A percentile compares a stretch with the other conserved stretches of the same genome.
phyloP scores from a whole-genome alignment of 768 basidiomycete species.

The Macrolepiota albuminosa region DNA sequence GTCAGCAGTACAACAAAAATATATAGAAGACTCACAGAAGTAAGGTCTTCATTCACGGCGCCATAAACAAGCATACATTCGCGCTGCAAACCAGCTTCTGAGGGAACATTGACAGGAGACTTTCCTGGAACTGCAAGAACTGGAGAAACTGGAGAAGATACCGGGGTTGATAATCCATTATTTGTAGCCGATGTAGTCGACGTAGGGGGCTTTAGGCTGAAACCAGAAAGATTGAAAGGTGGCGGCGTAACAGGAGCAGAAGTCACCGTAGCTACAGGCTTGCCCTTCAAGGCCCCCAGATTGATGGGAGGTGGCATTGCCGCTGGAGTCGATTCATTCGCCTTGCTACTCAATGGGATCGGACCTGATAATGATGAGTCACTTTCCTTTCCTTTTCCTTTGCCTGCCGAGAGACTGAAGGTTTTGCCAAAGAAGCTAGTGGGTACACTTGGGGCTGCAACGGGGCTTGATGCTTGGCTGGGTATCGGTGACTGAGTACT shows the following conservation, averaged over 20 bases:
- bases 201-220: slow-evolving; percentile 6
- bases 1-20: background rate
- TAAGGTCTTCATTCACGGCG: slow-evolving; percentile 47
- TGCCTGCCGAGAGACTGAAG: slow-evolving; percentile 2
- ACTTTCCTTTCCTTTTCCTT: background rate
- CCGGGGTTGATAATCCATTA: background rate
- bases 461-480: background rate
- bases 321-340: background rate
- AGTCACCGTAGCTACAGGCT: background rate
- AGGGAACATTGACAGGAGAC: slow-evolving; percentile 18
- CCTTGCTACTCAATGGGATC: background rate
- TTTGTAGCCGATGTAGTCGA: background rate
- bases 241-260: slow-evolving; percentile 1
- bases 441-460: background rate
- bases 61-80: slow-evolving; percentile 51
- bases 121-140: slow-evolving; percentile 1
- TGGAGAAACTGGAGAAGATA: background rate
- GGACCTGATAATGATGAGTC: background rate
- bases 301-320: background rate
- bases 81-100: slow-evolving; percentile 63
- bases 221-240: slow-evolving; percentile 14
- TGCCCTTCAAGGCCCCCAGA: background rate
- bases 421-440: slow-evolving; percentile 8
- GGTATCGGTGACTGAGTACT: background rate
- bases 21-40: slow-evolving; percentile 42